Evolutionary conservation across 2,329 filamentous ascomycete genomes (phyloP), one percentile per base, ranked within the genome.

Genomic region (Xylariaceae sp.): DNA sequence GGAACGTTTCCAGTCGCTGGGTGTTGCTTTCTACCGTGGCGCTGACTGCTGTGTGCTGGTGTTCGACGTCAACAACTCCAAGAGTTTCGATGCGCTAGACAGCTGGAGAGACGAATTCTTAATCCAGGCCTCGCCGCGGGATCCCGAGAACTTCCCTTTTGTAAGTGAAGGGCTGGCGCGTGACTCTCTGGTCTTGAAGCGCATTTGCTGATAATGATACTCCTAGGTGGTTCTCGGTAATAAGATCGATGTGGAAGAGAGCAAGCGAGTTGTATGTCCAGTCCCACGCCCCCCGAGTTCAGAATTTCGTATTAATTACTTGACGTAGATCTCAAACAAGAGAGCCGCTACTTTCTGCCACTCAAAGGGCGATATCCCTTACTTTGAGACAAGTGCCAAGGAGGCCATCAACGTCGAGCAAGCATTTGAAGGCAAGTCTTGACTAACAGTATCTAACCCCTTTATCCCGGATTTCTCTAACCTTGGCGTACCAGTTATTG

Each of bases 331-430:
- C 69, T 96, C 91, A 35, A 92, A 88, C 71, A 97, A 97, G 83
- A 85, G 94, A 64, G 94, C 94, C 61, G 92, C 93, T 85, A 92
- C 93, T 11, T 99, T 97, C 75, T 99, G 94, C 76, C 92, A 97
- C 76, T 95, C 91, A 59, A 97, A 97, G 78, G 93, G 93, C 52
- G 91, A 91, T 61, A 97, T 99, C 66, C 94, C 94, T 15, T 99
- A 99, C 77, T 99, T 99, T 72, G 94, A 99, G 84, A 99, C 94
- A 15, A 97, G 92, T 76, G 94, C 94, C 62, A 99, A 99, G 80
- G 94, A 99, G 76, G 94, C 93, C 61, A 89, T 97, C 77, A 99
- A 99, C 72, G 94, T 99, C 49, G 94, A 99, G 77, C 92, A 85
- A 72, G 83, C 83, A 30, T 86, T 86, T 68, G 87, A 90, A 75